Conservation (phyloP, 1,139 yeast species). For the Geotrichum klebahnii region DNA sequence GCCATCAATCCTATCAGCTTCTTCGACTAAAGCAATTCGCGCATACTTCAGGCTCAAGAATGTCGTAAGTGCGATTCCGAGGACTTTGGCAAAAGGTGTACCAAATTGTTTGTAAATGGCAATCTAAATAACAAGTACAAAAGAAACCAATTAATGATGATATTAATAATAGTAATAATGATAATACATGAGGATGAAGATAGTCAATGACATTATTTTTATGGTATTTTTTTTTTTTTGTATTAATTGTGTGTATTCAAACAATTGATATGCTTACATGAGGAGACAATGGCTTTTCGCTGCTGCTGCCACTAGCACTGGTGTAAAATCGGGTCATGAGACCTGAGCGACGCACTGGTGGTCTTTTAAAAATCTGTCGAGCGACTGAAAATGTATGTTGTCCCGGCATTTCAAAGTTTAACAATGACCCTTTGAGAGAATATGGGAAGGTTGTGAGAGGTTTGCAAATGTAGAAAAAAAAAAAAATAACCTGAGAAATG, state of each 20-base stretch:
- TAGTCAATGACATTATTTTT: not conserved
- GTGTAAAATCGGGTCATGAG: not conserved
- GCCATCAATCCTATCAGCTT: constrained; percentile 7
- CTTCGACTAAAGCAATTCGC: constrained; percentile 19
- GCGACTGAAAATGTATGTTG: no score
- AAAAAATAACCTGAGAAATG: no score
- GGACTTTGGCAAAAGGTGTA: constrained; percentile 17
- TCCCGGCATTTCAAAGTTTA: no score
- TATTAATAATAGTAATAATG: no score
- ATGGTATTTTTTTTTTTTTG: not conserved
- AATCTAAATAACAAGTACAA: constrained; percentile 3
- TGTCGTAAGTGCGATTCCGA: constrained; percentile 16
- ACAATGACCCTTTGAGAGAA: no score
- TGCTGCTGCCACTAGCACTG: not conserved
- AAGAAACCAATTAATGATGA: not conserved
- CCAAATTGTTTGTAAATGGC: constrained; percentile 20
- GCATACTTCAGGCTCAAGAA: constrained; percentile 20
- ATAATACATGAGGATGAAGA: no score
- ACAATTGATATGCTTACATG: not conserved
- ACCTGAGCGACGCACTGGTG: no score
- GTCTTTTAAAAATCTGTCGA: no score
- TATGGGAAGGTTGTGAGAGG: no score
- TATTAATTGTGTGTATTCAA: not conserved
- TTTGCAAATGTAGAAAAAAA: no score
- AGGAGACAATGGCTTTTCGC: not conserved